Evolutionary conservation across 768 basidiomycete species (phyloP).

Genomic region (Naganishia vishniacii): DNA sequence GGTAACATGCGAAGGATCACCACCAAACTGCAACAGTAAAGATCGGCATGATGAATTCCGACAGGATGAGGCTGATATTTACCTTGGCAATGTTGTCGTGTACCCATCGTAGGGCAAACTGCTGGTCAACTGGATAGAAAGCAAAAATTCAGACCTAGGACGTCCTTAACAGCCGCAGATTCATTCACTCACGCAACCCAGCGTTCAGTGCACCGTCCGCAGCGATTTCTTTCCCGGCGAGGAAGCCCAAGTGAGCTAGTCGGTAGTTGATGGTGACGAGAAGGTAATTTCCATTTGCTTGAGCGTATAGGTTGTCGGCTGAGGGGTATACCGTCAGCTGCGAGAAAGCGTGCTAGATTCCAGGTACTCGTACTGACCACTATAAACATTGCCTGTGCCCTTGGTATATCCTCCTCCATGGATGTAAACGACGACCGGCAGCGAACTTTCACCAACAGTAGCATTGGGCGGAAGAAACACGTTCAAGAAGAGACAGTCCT

Average conservation of each 20-base stretch:
- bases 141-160: background rate
- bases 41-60: too few species aligned
- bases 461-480: conserved; percentile 41
- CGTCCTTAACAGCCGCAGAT: too few species aligned
- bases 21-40: conserved; percentile 53
- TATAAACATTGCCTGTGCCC: conserved; percentile 31
- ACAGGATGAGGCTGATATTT: too few species aligned
- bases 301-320: conserved; percentile 13
- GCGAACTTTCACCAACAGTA: conserved; percentile 21
- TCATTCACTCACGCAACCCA: conserved; percentile 56
- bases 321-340: background rate
- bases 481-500: conserved; percentile 39
- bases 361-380: conserved; percentile 2
- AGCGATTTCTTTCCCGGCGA: conserved; percentile 35
- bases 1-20: conserved; percentile 56
- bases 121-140: conserved; percentile 12
- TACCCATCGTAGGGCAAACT: conserved; percentile 53
- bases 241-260: conserved; percentile 30
- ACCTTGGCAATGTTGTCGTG: conserved; percentile 53
- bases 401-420: conserved; percentile 40
- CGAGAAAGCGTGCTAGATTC: too few species aligned
- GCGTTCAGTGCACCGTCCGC: conserved; percentile 50
- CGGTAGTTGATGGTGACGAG: conserved; percentile 34
- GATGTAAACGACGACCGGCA: conserved; percentile 38
- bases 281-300: conserved; percentile 21